Conservation (phyloP, 2,329 filamentous ascomycete species). For the Cladophialophora psammophila region DNA sequence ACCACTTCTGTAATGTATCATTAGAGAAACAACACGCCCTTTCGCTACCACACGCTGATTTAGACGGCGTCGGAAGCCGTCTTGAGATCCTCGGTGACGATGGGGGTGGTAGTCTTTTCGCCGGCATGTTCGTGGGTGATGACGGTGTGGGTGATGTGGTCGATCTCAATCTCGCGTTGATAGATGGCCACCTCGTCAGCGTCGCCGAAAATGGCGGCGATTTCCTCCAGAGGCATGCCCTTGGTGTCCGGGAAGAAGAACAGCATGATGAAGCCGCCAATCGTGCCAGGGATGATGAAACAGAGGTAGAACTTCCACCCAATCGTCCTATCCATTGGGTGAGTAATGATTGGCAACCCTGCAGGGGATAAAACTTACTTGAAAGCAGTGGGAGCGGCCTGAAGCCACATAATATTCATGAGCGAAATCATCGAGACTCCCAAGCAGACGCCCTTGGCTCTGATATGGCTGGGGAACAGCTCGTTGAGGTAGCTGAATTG, state of each 20-base stretch:
- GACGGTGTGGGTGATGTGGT: slow-evolving; percentile 4
- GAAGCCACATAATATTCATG: slow-evolving; percentile 31
- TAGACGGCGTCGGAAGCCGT: not conserved
- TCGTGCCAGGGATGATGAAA: slow-evolving; percentile 28
- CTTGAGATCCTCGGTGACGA: slow-evolving; percentile 1
- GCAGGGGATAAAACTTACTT: slow-evolving; percentile 35
- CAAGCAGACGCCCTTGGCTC: slow-evolving; percentile 30
- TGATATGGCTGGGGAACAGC: slow-evolving; percentile 32
- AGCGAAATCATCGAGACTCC: slow-evolving; percentile 27
- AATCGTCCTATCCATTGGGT: not conserved
- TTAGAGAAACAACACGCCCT: no score
- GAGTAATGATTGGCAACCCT: not conserved
- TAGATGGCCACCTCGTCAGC: slow-evolving; percentile 22
- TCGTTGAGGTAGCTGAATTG: slow-evolving; percentile 30
- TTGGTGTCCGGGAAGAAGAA: slow-evolving; percentile 43
- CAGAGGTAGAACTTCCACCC: slow-evolving; percentile 46
- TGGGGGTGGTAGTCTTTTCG: not conserved
- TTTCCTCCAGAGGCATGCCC: slow-evolving; percentile 46
- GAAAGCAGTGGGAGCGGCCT: slow-evolving; percentile 43
- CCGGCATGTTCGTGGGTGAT: not conserved
- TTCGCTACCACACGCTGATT: not conserved
- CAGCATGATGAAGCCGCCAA: slow-evolving; percentile 19
- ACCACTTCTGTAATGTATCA: no score
- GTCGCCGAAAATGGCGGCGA: slow-evolving; percentile 47
- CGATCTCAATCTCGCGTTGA: slow-evolving; percentile 3